These are phyloP conservation scores for Tolypocladium guangdongense DNA, from an alignment of 2,329 filamentous ascomycete species.

Conservation along the genomic window DNA sequence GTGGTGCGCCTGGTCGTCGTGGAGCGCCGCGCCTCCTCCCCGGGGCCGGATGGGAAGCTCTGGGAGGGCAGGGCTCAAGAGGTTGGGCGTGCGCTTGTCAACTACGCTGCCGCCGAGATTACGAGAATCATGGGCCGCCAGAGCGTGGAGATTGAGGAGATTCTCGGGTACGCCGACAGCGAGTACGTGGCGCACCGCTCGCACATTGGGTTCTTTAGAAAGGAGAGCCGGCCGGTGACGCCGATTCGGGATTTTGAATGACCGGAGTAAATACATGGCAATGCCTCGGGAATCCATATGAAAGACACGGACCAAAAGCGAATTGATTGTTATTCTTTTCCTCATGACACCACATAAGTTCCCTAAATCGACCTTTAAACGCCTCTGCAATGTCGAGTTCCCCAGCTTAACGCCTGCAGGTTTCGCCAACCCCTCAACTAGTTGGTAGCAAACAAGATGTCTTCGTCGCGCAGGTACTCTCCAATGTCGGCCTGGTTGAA, in stretches of 20 bases:
- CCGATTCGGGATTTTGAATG: constrained; percentile 21
- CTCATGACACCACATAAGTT: not conserved
- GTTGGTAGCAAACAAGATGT: constrained; percentile 41
- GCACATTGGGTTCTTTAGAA: constrained; percentile 66
- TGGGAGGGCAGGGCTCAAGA: constrained; percentile 50
- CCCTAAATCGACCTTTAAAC: not conserved
- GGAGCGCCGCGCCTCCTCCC: constrained; percentile 40
- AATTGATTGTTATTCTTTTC: not conserved
- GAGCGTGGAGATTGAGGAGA: constrained; percentile 67
- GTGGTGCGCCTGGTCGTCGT: constrained; percentile 80
- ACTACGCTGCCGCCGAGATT: constrained; percentile 84
- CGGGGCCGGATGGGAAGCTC: constrained; percentile 30
- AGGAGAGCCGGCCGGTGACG: constrained; percentile 42
- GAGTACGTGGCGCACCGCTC: constrained; percentile 87
- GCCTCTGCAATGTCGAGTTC: not conserved
- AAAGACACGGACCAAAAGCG: not conserved
- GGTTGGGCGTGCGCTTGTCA: constrained; percentile 81
- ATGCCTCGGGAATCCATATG: not conserved
- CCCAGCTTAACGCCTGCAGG: not conserved
- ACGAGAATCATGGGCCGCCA: constrained; percentile 71
- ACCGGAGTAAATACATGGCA: not conserved
- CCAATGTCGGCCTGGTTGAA: constrained; percentile 92
- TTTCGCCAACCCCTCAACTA: not conserved
- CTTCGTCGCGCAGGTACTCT: constrained; percentile 83
- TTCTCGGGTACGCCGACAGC: constrained; percentile 86